Conservation (phyloP, 2,329 filamentous ascomycete genomes). For the Talaromyces piceae region DNA sequence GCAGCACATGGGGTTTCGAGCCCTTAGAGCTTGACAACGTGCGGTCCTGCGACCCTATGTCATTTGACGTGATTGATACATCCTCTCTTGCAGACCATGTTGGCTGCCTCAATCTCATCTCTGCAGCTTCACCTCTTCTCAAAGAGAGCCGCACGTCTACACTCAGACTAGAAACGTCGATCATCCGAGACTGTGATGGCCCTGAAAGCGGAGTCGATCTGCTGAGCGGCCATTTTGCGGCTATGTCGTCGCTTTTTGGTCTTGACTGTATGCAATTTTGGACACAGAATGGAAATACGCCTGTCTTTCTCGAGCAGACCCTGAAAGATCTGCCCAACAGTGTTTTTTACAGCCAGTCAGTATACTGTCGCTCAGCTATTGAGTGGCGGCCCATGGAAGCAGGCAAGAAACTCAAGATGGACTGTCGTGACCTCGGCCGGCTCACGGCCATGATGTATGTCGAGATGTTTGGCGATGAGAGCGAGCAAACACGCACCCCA, state of each 20-base stretch:
- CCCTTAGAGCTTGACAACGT: slow-evolving; percentile 36
- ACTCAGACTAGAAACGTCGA: background rate
- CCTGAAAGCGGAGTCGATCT: background rate
- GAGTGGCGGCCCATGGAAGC: background rate
- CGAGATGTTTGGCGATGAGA: background rate
- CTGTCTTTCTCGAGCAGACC: background rate
- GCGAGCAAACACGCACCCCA: background rate
- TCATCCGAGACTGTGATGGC: background rate
- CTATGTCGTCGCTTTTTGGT: background rate
- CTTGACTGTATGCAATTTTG: background rate
- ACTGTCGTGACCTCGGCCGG: background rate
- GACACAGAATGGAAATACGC: background rate
- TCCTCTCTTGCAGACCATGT: slow-evolving; percentile 41
- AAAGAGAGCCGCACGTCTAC: background rate
- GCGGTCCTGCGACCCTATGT: slow-evolving; percentile 22
- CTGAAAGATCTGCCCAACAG: background rate
- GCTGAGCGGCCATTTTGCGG: background rate
- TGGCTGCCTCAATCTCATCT: slow-evolving; percentile 41
- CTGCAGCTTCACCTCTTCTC: slow-evolving; percentile 44
- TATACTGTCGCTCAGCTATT: background rate
- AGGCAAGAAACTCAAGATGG: background rate
- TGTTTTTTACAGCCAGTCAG: background rate
- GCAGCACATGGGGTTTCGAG: slow-evolving; percentile 19
- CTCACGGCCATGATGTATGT: background rate
- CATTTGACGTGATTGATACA: slow-evolving; percentile 54